These are phyloP conservation scores for Suillus subaureus DNA, from an alignment of 768 basidiomycete genomes.

Conservation along the genomic window DNA sequence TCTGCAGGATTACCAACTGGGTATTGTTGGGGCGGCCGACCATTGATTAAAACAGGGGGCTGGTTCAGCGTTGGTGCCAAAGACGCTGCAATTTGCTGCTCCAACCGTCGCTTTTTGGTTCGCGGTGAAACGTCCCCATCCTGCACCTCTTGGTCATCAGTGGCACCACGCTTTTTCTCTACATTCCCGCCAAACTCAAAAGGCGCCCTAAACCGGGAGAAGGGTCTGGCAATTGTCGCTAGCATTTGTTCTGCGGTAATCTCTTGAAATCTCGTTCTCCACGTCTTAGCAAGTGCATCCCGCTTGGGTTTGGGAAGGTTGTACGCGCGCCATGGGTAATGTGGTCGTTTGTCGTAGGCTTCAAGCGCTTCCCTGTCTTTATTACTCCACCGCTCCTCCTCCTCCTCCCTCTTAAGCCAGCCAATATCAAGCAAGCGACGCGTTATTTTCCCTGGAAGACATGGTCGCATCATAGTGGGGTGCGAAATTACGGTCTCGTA, in stretches of 20 bases:
- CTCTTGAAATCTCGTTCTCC: constrained; percentile 30
- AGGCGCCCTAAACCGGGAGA: constrained; percentile 21
- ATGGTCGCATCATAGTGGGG: constrained; percentile 17
- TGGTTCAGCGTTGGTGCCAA: constrained; percentile 8
- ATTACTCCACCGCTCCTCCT: constrained; percentile 26
- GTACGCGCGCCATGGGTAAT: constrained; percentile 32
- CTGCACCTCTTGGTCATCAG: constrained; percentile 15
- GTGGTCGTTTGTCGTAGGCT: constrained; percentile 24
- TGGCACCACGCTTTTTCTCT: constrained; percentile 27
- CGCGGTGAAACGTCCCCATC: constrained; percentile 20
- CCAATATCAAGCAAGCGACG: constrained; percentile 32
- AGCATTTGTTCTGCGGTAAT: constrained; percentile 33
- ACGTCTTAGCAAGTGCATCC: constrained; percentile 28
- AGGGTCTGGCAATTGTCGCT: constrained; percentile 26
- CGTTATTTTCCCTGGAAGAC: constrained; percentile 26
- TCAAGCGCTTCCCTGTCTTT: constrained; percentile 30
- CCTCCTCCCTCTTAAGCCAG: constrained; percentile 27
- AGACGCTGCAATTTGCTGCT: constrained; percentile 1
- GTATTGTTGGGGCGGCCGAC: constrained; percentile 34
- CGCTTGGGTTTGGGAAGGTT: constrained; percentile 26
- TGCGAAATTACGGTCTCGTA: constrained; percentile 30
- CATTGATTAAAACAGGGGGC: constrained; percentile 27
- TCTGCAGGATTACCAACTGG: constrained; percentile 23
- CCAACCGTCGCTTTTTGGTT: constrained; percentile 30
- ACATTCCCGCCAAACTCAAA: constrained; percentile 15